phyloP scores from a whole-genome alignment of 2,329 filamentous ascomycete genomes.

The Bipolaris sorokiniana region DNA sequence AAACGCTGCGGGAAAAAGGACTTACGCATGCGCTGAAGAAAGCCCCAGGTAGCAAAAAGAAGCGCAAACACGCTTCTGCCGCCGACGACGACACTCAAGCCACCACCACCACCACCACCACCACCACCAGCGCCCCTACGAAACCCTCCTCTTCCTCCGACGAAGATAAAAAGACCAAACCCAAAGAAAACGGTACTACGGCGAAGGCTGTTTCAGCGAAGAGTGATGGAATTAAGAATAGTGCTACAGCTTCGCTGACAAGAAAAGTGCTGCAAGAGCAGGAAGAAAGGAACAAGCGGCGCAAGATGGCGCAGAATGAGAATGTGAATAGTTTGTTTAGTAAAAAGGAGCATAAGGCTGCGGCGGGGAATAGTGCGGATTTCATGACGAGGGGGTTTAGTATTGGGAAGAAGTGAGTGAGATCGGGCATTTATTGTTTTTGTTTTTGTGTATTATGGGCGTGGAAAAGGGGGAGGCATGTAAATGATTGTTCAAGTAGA shows the following conservation, averaged over 20 bases:
- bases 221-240: conserved; percentile 79
- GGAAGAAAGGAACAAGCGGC: conserved; percentile 77
- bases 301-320: conserved; percentile 67
- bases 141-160: conserved; percentile 29
- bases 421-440: no score
- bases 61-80: conserved; percentile 69
- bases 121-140: conserved; percentile 11
- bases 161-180: conserved; percentile 31
- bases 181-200: conserved; percentile 16
- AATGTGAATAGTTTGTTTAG: conserved; percentile 58
- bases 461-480: no score
- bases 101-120: conserved; percentile 29
- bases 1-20: conserved; percentile 72
- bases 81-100: neutral
- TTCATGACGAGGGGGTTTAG: conserved; percentile 59
- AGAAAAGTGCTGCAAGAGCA: conserved; percentile 88
- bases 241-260: conserved; percentile 82
- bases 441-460: no score
- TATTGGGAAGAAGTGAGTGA: conserved; percentile 45
- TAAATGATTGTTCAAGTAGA: neutral
- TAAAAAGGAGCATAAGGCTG: conserved; percentile 44
- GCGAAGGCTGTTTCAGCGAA: neutral
- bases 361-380: conserved; percentile 52
- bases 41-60: conserved; percentile 68
- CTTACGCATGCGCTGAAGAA: conserved; percentile 91